These are phyloP conservation scores for Neoascochyta sp. DNA, from an alignment of 2,329 filamentous ascomycete species.

Conservation along the genomic window DNA sequence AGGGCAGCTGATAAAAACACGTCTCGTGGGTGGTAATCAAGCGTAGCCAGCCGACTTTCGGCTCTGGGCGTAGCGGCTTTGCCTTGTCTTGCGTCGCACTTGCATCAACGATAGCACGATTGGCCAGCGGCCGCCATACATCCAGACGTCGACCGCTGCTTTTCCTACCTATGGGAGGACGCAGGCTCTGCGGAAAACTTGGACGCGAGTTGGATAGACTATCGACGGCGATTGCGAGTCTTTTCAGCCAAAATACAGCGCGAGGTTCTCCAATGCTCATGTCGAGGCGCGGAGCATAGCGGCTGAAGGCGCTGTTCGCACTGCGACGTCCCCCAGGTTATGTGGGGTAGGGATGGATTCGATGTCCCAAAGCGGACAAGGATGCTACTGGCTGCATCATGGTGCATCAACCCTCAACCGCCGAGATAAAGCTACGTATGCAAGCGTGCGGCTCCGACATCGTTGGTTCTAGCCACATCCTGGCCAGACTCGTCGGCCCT, in stretches of 20 bases:
- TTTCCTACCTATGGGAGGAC: constrained; percentile 26
- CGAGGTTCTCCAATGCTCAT: background rate
- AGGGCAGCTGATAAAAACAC: constrained; percentile 29
- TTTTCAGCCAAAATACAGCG: too few relatives aligned
- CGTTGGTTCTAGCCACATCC: constrained; percentile 3
- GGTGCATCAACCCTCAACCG: constrained; percentile 15
- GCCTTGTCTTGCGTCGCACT: constrained; percentile 9
- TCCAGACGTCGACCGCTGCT: constrained; percentile 2
- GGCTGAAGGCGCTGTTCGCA: background rate
- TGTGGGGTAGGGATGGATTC: constrained; percentile 14
- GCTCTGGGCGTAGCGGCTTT: constrained; percentile 11
- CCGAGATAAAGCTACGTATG: constrained; percentile 22
- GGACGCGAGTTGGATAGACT: constrained; percentile 11
- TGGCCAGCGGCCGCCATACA: constrained; percentile 11
- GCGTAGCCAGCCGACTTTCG: constrained; percentile 19
- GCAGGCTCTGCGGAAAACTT: constrained; percentile 24
- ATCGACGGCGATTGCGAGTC: constrained; percentile 7
- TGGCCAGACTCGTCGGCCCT: too few relatives aligned
- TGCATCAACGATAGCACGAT: constrained; percentile 19
- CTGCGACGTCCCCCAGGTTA: too few relatives aligned
- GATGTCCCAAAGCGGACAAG: constrained; percentile 12
- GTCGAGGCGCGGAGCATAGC: background rate
- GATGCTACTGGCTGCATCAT: constrained; percentile 17
- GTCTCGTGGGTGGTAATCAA: constrained; percentile 17
- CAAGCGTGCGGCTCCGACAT: constrained; percentile 11